A percentile compares a stretch with the other conserved stretches of the same genome.
Evolutionary conservation across 1,284 basidiomycete genomes (phyloP).

Genomic region (Trichosporon faecale): DNA sequence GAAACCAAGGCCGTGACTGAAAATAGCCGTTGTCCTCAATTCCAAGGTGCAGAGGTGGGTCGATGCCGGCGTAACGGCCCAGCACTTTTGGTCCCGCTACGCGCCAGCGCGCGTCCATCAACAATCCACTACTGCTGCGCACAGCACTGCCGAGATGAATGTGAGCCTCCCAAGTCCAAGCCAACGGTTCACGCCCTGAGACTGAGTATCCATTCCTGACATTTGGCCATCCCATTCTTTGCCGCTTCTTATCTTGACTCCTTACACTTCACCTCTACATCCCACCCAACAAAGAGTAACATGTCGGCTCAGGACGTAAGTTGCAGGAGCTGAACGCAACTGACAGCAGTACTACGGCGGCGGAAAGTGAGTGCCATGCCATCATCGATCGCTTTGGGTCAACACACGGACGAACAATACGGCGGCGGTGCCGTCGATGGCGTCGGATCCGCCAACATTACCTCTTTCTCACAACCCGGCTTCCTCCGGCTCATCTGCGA

Average conservation of each 20-base stretch:
- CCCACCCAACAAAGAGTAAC: not conserved
- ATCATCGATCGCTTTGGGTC: not conserved
- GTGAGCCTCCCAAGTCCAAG: not conserved
- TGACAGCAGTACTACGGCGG: slow-evolving; percentile 19
- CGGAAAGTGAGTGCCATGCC: slow-evolving; percentile 12
- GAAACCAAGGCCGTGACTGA: not conserved
- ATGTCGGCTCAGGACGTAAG: slow-evolving; percentile 49
- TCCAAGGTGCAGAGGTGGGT: not conserved
- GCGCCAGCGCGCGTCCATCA: not conserved
- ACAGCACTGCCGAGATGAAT: slow-evolving; percentile 1
- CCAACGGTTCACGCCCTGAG: not conserved
- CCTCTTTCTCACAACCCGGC: not conserved
- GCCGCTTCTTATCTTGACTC: not conserved
- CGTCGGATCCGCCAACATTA: not conserved
- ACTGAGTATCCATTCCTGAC: not conserved
- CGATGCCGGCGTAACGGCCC: not conserved
- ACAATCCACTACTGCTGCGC: not conserved
- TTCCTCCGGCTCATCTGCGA: no score
- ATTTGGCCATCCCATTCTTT: not conserved
- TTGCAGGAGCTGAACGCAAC: slow-evolving; percentile 3
- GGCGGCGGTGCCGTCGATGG: not conserved
- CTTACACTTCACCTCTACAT: not conserved
- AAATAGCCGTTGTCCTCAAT: not conserved
- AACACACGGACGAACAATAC: not conserved
- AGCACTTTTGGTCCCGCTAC: not conserved